Conservation (phyloP, 2,329 filamentous ascomycete genomes). For the Diaporthe destruens region DNA sequence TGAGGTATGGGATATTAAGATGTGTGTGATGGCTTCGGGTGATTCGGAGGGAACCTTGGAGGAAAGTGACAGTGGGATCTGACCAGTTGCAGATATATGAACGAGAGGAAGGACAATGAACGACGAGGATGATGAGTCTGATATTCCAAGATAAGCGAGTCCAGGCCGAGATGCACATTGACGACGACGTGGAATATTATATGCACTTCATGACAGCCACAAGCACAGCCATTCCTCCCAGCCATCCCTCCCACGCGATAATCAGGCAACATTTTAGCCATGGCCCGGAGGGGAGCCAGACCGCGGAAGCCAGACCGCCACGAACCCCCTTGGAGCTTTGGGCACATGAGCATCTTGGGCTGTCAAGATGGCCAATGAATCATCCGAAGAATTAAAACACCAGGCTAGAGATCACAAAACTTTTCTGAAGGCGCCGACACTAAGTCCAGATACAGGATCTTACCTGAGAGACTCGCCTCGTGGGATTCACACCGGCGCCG, state of each 20-base stretch:
- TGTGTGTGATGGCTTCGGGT: not conserved
- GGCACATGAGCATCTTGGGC: slow-evolving; percentile 8
- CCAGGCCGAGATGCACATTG: not conserved
- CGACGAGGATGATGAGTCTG: not conserved
- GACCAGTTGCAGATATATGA: not conserved
- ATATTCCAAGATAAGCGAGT: not conserved
- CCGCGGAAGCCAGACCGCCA: slow-evolving; percentile 29
- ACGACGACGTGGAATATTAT: slow-evolving; percentile 14
- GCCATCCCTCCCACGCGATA: not conserved
- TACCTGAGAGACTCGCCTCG: not conserved
- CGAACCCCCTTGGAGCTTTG: slow-evolving; percentile 19
- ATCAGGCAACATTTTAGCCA: slow-evolving; percentile 3
- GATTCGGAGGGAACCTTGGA: not conserved
- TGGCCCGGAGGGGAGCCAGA: slow-evolving; percentile 18
- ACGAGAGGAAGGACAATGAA: slow-evolving; percentile 14
- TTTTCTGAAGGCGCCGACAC: slow-evolving; percentile 22
- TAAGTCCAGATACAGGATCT: slow-evolving; percentile 8
- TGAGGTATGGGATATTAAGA: not conserved
- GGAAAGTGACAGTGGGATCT: not conserved
- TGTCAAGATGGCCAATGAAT: slow-evolving; percentile 29
- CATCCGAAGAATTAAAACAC: slow-evolving; percentile 20
- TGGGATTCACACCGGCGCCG: slow-evolving; percentile 9
- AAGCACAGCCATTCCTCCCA: slow-evolving; percentile 6
- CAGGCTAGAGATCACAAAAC: slow-evolving; percentile 16
- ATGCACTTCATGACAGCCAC: slow-evolving; percentile 5